Evolutionary conservation across 768 basidiomycete genomes (phyloP), one percentile per base, ranked within the genome.

Genomic region (Tylopilus intermedius): DNA sequence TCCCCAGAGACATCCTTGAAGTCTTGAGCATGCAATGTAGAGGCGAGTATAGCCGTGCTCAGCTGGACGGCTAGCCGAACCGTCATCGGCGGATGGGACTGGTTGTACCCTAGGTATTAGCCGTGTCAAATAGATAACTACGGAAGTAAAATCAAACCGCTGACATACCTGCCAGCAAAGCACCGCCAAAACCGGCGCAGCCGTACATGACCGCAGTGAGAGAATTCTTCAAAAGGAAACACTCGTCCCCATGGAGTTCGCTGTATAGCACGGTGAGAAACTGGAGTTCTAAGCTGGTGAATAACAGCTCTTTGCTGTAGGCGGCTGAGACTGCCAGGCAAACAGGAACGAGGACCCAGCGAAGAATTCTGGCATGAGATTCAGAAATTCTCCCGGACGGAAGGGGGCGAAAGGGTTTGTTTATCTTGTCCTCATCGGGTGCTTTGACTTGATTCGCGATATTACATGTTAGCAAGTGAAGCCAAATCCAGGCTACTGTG

Each of bases 1-100:
- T 77, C 78, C 4, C 77, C 76, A 22, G 65, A 62, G 8, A 70
- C 59, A 49, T 79, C 77, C 22, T 68, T 64, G 33, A 70, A 70
- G 45, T 70, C 66, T 55, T 69, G 63, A 2, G 59, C 59, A 26
- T 62, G 59, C 21, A 72, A 55, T 8, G 73, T 74, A 8, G 69
- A 68, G 1, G 62, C 56, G 30, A 69, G 66, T 1, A 72, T 43
- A 4, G 58, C 52, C 1, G 60, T 58, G 50, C 66, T 73, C 33
- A 64, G n/a, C 11, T 51, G 45, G 37, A 68, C 56, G 8, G 71
- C 69, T 2, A 60, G 43, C 35, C 50, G 43, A 13, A 49, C 57
- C 5, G 47, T 55, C 5, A 48, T 35, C 41, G 51, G 50, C 21
- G 57, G 38, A 8, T 54, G 49, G 4, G 58, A 53, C 26, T 47